These are phyloP conservation scores for Trametes versicolor DNA, from an alignment of 1,284 basidiomycete species.

Conservation along the genomic window DNA sequence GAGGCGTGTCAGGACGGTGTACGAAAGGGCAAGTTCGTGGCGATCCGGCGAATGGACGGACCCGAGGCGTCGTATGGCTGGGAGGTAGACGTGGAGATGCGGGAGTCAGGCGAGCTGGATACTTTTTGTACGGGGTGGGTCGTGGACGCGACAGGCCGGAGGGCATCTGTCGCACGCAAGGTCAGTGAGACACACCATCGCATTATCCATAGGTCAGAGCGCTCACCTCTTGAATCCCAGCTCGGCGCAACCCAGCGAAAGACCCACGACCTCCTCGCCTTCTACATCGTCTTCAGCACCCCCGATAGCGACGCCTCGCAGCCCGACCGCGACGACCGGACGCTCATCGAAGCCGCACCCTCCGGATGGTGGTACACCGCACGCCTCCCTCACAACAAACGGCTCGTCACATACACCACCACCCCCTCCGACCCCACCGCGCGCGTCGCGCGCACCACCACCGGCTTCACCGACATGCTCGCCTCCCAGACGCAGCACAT, in stretches of 20 bases:
- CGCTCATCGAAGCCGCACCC: constrained; percentile 47
- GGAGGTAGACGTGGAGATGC: constrained; percentile 7
- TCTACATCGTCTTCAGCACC: constrained; percentile 44
- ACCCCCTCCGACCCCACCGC: constrained; percentile 41
- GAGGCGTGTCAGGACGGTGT: constrained; percentile 23
- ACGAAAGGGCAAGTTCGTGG: constrained; percentile 23
- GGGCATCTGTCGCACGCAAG: constrained; percentile 46
- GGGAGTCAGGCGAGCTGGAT: not conserved
- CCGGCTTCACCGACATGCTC: constrained; percentile 45
- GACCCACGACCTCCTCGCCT: constrained; percentile 43
- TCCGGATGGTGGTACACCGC: constrained; percentile 50
- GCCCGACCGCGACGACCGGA: constrained; percentile 44
- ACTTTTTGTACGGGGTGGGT: constrained; percentile 42
- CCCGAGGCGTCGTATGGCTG: not conserved
- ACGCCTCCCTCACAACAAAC: constrained; percentile 40
- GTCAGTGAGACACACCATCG: constrained; percentile 22
- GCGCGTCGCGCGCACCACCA: constrained; percentile 40
- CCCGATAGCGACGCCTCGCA: not conserved
- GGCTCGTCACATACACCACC: constrained; percentile 48
- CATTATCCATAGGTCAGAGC: not conserved
- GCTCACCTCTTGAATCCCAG: constrained; percentile 25
- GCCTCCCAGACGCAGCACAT: constrained; percentile 32
- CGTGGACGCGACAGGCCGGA: constrained; percentile 48
- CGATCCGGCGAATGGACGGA: not conserved
- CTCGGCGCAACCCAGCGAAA: constrained; percentile 42